Evolutionary conservation across 2,329 filamentous ascomycete genomes (phyloP), one percentile per base, ranked within the genome.

Genomic region (Metarhizium humberi): DNA sequence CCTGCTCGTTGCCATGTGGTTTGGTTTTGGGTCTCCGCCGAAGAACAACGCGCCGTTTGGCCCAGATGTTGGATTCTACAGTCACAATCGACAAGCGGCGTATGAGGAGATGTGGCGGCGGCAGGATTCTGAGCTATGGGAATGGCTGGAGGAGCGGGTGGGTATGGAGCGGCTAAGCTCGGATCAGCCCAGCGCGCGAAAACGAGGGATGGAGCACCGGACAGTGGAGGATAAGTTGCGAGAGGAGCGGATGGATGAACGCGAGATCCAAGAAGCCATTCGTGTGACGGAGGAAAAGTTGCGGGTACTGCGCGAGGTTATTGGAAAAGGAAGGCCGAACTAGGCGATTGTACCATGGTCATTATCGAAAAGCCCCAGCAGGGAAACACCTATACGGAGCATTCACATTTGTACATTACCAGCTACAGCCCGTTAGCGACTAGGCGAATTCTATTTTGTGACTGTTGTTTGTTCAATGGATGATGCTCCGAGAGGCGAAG

Each of bases 61-160:
- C 7, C 69, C 58, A 11, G 63, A 63, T 14, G 53, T 66, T 25
- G 64, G 64, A 32, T 61, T 69, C 16, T 68, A 68, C 56, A 63
- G 64, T 42, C 80, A 88, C 0, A 84, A 92, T 55, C 82, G 91
- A 6, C 73, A 91, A 16, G 84, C 87, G 2, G 90, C 89, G 0
- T 97, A 96, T 67, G 92, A 97, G 62, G 89, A 96, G 71, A 87
- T 97, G 66, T 99, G 92, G 92, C 80, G 84, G 40, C 78, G 83
- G 45, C 90, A 96, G 69, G 92, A 96, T 67, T 90, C 82, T 60
- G 90, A 94, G 63, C 74, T 96, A 10, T 96, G 92, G 92, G 86
- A 89, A 56, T 96, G 92, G 92, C 75, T 96, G 4, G 92, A 96
- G 69, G 89, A 95, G 63, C 80, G 92, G 18, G 85, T 90, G 2